Base-by-base conservation (phyloP, 2,329 filamentous ascomycete species). In the Phyllosticta citribraziliensis region DNA sequence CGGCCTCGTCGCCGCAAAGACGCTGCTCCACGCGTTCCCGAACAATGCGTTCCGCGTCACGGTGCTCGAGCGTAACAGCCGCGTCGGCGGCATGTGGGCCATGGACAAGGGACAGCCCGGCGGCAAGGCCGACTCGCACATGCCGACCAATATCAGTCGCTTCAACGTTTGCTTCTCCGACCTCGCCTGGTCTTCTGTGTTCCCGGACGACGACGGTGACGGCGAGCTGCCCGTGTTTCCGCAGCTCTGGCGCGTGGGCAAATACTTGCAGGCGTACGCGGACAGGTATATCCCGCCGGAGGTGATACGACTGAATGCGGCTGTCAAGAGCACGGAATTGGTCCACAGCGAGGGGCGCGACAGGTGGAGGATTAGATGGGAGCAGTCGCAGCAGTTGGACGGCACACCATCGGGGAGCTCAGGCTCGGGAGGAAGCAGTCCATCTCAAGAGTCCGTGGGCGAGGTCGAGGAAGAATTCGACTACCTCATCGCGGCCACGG, bases 11-110 rank as follows among this genome's bases (percentile, higher is more conserved):
- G 72, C 76, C 40, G 77, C 78, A 24, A 94, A 93, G 74, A 88
- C 86, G 0, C 78, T 94, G 27, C 78, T 91, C 9, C 68, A 64
- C 79, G 85, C 73, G 79, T 84, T 68, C 77, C 77, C 33, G 22
- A 77, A 82, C 0, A 71, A 73, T 2, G 76, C 78, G 5, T 92
- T 89, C 74, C 76, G 79, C 5, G 86, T 93, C 55, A 87, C 83
- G 2, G 72, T 95, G 24, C 89, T 88, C 67, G 90, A 95, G 56
- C 76, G 80, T 17, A 81, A 85, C 55, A 69, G 79, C 35, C 80
- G 82, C 50, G 79, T 93, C 17, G 90, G 89, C 11, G 90, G 90
- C 0, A 81, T 94, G n/a, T 95, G 90, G 90, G 86, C 87, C 3
- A 66, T 72, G 12, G 65, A 68, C 17, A 67, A 69, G 52, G 74